Evolutionary conservation across 495 filamentous ascomycete species (phyloP).

Genomic region (Podospora sp.): DNA sequence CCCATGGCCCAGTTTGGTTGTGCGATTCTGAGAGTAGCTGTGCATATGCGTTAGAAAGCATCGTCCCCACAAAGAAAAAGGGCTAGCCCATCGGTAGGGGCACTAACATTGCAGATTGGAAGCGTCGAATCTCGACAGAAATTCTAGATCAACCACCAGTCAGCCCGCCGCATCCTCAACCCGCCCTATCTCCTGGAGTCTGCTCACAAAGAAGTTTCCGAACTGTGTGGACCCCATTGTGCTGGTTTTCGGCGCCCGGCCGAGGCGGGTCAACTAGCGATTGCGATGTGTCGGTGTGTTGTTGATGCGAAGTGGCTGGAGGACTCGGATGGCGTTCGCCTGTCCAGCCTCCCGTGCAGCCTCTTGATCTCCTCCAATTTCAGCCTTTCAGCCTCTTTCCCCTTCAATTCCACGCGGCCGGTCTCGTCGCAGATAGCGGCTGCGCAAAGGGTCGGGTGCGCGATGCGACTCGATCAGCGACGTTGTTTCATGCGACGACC

Average conservation of each 20-base stretch:
- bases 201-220: conserved; percentile 85
- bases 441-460: background rate
- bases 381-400: conserved; percentile 8
- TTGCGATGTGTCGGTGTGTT: conserved; percentile 3
- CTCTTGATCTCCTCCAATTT: conserved; percentile 12
- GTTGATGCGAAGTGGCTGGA: conserved; percentile 9
- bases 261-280: conserved; percentile 19
- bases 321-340: background rate
- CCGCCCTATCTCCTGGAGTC: background rate
- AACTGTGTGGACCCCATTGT: conserved; percentile 72
- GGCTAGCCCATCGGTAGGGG: background rate
- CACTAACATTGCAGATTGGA: conserved; percentile 93
- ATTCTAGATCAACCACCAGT: conserved; percentile 55
- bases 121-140: conserved; percentile 97
- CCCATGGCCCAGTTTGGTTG: conserved; percentile 55
- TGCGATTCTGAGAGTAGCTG: conserved; percentile 50
- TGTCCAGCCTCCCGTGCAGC: conserved; percentile 7
- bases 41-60: background rate
- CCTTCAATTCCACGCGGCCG: conserved; percentile 14
- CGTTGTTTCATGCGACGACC: conserved; percentile 17
- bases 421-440: conserved; percentile 5
- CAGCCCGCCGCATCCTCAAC: conserved; percentile 19
- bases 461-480: conserved; percentile 23
- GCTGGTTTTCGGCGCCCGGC: conserved; percentile 43
- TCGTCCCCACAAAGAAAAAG: too few relatives aligned